Conservation (phyloP, 768 basidiomycete species). For the Dentipellis fragilis region DNA sequence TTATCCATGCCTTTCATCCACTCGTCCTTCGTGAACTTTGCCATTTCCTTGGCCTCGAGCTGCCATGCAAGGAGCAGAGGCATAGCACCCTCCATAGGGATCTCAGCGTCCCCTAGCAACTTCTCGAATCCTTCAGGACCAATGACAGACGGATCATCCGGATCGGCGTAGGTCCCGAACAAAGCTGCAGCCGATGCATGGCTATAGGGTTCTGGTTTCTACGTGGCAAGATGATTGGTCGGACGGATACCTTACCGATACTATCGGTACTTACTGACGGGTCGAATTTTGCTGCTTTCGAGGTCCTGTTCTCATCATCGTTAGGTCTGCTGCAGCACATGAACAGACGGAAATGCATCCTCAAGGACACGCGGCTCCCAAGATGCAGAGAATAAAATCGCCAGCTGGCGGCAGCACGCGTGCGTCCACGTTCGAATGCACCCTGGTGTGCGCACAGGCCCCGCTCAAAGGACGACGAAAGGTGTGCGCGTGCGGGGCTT, state of each 20-base stretch:
- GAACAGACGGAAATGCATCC: background rate
- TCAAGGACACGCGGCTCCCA: background rate
- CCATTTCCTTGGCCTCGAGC: constrained; percentile 61
- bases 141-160: constrained; percentile 46
- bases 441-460: background rate
- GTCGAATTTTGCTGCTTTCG: background rate
- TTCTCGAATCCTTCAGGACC: constrained; percentile 64
- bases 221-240: background rate
- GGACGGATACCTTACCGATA: no score
- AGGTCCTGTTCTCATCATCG: background rate
- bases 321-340: background rate
- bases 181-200: constrained; percentile 37
- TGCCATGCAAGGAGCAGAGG: constrained; percentile 75
- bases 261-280: background rate
- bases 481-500: background rate
- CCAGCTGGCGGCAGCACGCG: no score
- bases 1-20: constrained; percentile 52
- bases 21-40: constrained; percentile 54
- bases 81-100: constrained; percentile 62
- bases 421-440: background rate
- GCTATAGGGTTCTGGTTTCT: constrained; percentile 32
- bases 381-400: background rate
- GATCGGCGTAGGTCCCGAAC: constrained; percentile 49
- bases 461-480: background rate
- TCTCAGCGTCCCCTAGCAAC: constrained; percentile 59